Conservation (phyloP, 495 filamentous ascomycete genomes). For the Aspergillus sclerotiicarbonarius region DNA sequence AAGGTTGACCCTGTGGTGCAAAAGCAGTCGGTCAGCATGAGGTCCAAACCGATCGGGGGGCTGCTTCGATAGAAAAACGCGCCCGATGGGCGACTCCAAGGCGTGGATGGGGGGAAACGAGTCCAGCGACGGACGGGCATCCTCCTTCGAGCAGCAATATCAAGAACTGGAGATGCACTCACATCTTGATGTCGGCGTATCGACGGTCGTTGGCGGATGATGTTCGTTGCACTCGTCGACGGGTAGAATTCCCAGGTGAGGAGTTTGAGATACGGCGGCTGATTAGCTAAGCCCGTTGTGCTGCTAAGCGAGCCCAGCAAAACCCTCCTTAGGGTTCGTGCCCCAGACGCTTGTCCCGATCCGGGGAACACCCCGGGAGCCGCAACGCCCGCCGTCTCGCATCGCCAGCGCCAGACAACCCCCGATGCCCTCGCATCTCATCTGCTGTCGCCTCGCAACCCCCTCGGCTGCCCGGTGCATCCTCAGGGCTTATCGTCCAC, state of each 20-base stretch:
- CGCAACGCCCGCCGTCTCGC: background rate
- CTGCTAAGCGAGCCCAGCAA: conserved; percentile 40
- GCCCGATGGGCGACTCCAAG: conserved; percentile 2
- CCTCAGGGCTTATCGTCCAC: too few species aligned
- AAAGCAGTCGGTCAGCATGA: conserved; percentile 39
- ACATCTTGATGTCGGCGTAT: conserved; percentile 57
- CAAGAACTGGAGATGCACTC: conserved; percentile 39
- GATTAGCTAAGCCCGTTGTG: conserved; percentile 49
- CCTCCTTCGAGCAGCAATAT: conserved; percentile 12
- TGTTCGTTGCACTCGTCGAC: conserved; percentile 50
- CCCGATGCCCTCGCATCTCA: too few species aligned
- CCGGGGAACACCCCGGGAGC: conserved; percentile 9
- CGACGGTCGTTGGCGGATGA: conserved; percentile 54
- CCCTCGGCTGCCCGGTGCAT: too few species aligned
- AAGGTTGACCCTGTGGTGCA: conserved; percentile 86
- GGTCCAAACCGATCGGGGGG: conserved; percentile 20
- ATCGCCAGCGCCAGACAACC: background rate
- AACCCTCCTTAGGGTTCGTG: conserved; percentile 37
- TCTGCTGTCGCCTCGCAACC: too few species aligned
- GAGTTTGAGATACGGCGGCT: conserved; percentile 42
- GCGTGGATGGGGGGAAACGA: conserved; percentile 16
- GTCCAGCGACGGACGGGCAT: conserved; percentile 17
- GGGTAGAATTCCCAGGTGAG: conserved; percentile 44
- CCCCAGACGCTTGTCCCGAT: conserved; percentile 19
- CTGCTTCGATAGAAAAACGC: conserved; percentile 6